Evolutionary conservation across 768 basidiomycete genomes (phyloP), one percentile per base, ranked within the genome.

Genomic region (Goffeauzyma gilvescens): DNA sequence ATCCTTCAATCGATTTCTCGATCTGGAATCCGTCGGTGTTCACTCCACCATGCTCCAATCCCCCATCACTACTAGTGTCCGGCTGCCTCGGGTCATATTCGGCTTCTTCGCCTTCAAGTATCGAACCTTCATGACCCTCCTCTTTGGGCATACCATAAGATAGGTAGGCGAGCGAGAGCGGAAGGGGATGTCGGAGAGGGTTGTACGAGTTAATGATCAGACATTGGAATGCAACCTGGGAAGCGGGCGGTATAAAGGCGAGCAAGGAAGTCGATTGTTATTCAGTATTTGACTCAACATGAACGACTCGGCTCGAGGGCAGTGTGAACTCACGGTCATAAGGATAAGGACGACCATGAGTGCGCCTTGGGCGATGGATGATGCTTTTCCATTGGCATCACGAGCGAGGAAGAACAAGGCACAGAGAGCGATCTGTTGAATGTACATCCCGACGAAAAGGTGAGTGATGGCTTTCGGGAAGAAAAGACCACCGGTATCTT

Each of bases 401-500:
- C 66, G 68, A 1, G 78, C 74, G 6, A 98, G 71, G 78, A 98
- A 95, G 73, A 96, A 93, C 48, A 95, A 66, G 3, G 81, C 82
- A 24, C 73, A 72, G 26, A 93, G 67, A 59, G 81, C 86, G 37
- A 95, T 55, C 59, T 93, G 78, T 60, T 89, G 75, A 33, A 98
- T 71, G 59, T 98, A 98, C 59, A 96, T 54, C 3, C 90, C 93
- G 17, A 87, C 84, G 51, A 96, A 95, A 23, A 90, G 57, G 56
- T 96, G 93, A 37, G 82, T 76, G 21, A 96, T 74, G 4, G 93
- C 90, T 63, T 78, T 82, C 18, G 89, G 89, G 71, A 86, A 96
- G 70, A 93, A 96, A 37, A 83, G 59, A 0, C 93, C 93, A 27
- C 90, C 90, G 0, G 86, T 90, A 42, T 93, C 87, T 38, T 67